These are phyloP conservation scores for Epichloe sp. DNA, from an alignment of 2,329 filamentous ascomycete species.

Conservation along the genomic window DNA sequence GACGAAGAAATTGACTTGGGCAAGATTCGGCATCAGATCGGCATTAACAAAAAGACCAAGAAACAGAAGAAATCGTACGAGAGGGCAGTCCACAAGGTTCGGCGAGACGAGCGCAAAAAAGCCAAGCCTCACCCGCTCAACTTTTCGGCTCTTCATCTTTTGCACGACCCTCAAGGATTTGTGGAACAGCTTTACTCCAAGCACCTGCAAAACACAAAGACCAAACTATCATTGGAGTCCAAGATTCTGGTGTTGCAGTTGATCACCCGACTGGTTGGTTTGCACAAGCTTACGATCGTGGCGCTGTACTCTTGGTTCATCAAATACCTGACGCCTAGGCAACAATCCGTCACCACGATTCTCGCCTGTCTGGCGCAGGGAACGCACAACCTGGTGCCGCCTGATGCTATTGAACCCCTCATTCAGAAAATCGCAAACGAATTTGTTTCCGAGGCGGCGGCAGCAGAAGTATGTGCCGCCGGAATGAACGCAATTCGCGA, in stretches of 20 bases:
- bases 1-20: slow-evolving; percentile 68
- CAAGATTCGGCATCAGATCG: slow-evolving; percentile 70
- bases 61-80: slow-evolving; percentile 72
- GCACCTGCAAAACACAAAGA: slow-evolving; percentile 77
- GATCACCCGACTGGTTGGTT: slow-evolving; percentile 76
- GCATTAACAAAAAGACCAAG: slow-evolving; percentile 93
- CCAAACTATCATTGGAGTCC: slow-evolving; percentile 75
- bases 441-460: slow-evolving; percentile 90
- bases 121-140: slow-evolving; percentile 77
- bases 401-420: slow-evolving; percentile 80
- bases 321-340: slow-evolving; percentile 78
- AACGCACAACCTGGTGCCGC: slow-evolving; percentile 81
- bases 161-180: slow-evolving; percentile 91
- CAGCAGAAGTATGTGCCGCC: slow-evolving; percentile 79
- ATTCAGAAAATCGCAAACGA: slow-evolving; percentile 96
- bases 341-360: slow-evolving; percentile 85
- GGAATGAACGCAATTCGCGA: slow-evolving; percentile 92
- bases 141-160: slow-evolving; percentile 86
- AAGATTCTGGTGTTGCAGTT: slow-evolving; percentile 84
- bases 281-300: slow-evolving; percentile 85
- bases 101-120: slow-evolving; percentile 78
- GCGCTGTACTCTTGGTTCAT: slow-evolving; percentile 93
- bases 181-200: slow-evolving; percentile 82
- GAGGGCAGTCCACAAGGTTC: slow-evolving; percentile 70
- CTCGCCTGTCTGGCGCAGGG: slow-evolving; percentile 85